Evolutionary conservation across 192 early-diverging fungal genomes (phyloP).

Genomic region (Coemansia sp.): DNA sequence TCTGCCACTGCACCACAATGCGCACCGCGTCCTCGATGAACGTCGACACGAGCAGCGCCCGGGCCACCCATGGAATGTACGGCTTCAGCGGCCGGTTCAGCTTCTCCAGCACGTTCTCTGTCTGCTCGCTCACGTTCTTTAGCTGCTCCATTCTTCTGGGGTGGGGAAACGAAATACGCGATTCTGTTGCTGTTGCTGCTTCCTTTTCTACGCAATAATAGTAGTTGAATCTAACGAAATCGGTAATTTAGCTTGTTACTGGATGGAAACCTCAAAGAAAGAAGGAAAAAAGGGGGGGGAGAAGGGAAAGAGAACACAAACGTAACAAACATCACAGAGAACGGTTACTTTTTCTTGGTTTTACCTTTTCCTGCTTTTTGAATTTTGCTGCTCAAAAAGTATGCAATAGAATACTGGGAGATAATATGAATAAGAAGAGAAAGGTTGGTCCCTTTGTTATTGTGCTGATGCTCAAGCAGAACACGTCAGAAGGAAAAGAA

Average conservation of each 20-base stretch:
- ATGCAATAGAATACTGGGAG: not conserved
- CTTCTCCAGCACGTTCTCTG: slow-evolving; percentile 77
- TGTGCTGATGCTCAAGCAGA: no score
- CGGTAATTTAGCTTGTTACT: not conserved
- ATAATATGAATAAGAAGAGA: no score
- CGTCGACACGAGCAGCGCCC: slow-evolving; percentile 93
- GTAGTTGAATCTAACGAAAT: no score
- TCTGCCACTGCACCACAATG: slow-evolving; percentile 84
- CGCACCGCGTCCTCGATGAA: slow-evolving; percentile 93
- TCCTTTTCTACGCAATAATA: no score
- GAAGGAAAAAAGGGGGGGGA: no score
- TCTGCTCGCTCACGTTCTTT: slow-evolving; percentile 54
- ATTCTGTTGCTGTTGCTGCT: no score
- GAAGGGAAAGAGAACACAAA: not conserved
- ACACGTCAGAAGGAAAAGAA: no score
- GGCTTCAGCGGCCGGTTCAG: slow-evolving; percentile 84
- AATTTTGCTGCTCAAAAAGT: not conserved
- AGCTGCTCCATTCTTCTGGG: slow-evolving; percentile 38
- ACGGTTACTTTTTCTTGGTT: not conserved
- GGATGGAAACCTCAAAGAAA: not conserved
- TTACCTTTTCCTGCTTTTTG: not conserved
- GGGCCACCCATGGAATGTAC: slow-evolving; percentile 82
- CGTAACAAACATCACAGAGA: not conserved
- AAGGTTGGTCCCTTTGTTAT: no score
- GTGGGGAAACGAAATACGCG: no score